These are phyloP conservation scores for Cordyceps cateniannulata DNA, from an alignment of 2,329 filamentous ascomycete genomes.

Conservation along the genomic window DNA sequence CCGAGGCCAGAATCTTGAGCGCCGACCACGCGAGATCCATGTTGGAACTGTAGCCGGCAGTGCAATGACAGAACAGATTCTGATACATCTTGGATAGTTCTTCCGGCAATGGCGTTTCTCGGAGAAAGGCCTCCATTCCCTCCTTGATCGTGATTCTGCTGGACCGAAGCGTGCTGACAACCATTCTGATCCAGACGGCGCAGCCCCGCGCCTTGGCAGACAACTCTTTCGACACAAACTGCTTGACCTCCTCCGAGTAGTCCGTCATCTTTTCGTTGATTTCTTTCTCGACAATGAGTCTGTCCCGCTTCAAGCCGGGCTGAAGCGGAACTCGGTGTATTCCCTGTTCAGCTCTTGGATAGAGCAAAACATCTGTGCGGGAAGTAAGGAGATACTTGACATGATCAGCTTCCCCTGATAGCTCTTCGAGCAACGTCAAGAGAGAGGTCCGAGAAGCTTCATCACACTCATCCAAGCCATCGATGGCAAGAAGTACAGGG, in stretches of 20 bases:
- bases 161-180: background rate
- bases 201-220: background rate
- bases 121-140: background rate
- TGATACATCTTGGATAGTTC: background rate
- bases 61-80: background rate
- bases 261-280: background rate
- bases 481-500: background rate
- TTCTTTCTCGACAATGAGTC: background rate
- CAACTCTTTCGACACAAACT: background rate
- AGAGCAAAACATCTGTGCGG: background rate
- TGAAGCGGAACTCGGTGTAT: background rate
- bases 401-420: background rate
- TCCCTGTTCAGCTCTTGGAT: background rate
- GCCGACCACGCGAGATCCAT: background rate
- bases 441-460: background rate
- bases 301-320: background rate
- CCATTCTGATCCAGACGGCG: background rate
- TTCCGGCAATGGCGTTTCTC: background rate
- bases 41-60: background rate
- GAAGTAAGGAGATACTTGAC: background rate
- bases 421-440: background rate
- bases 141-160: background rate
- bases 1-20: background rate
- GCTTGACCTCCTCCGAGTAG: background rate
- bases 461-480: background rate